phyloP scores from a whole-genome alignment of 441 rosid species.

The Syzygium malaccense region DNA sequence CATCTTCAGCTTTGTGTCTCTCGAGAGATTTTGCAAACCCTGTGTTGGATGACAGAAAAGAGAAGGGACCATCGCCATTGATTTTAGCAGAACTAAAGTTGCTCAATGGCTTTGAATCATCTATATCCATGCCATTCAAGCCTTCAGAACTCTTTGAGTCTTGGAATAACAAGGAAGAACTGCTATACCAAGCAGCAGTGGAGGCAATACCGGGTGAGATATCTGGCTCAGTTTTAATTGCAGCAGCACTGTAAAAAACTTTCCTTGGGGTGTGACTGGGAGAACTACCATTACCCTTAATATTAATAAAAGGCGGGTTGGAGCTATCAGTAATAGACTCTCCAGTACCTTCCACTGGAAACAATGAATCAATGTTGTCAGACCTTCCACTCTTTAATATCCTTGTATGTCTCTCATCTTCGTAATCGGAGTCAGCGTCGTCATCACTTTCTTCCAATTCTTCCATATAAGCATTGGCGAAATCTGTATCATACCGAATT shows the following conservation, averaged over 20 bases:
- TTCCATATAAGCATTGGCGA: conserved; percentile 66
- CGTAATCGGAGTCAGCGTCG: conserved; percentile 7
- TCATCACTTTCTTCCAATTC: conserved; percentile 66
- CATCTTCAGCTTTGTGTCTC: conserved; percentile 19
- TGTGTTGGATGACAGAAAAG: not conserved
- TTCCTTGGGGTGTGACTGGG: conserved; percentile 5
- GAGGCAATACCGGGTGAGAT: conserved; percentile 7
- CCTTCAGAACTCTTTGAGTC: conserved; percentile 14
- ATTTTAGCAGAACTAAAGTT: conserved; percentile 8
- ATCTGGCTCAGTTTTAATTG: conserved; percentile 12
- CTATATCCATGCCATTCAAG: conserved; percentile 7
- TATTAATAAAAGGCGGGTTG: not conserved
- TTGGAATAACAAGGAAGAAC: conserved; percentile 16
- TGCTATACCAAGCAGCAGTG: conserved; percentile 11
- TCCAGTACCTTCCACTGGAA: conserved; percentile 45
- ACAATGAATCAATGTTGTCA: conserved; percentile 22
- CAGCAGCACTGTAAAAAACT: conserved; percentile 1
- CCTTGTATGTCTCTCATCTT: conserved; percentile 2
- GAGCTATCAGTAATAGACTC: conserved; percentile 30
- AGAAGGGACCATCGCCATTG: not conserved
- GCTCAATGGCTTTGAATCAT: conserved; percentile 5
- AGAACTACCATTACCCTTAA: conserved; percentile 5
- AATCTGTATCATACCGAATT: conserved; percentile 49
- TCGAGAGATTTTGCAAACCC: conserved; percentile 1
- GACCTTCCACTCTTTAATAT: conserved; percentile 10